Percentiles rank a stretch among this genome's conserved stretches.
Conservation (phyloP, 768 basidiomycete genomes). For the Termitomyces sp. region DNA sequence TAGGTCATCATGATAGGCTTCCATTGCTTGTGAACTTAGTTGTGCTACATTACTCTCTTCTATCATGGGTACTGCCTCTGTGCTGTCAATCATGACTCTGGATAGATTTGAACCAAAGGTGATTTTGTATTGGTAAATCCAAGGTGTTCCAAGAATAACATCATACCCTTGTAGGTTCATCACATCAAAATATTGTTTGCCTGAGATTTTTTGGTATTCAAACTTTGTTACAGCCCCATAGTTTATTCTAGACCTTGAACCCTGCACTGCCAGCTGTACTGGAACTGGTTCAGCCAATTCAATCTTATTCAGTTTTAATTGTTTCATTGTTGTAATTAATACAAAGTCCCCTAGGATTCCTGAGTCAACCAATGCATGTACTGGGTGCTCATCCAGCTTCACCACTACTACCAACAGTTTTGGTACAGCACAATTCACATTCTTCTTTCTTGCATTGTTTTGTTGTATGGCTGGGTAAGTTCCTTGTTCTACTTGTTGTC, state of each 20-base stretch:
- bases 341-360: conserved; percentile 38
- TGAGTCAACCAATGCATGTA: conserved; percentile 31
- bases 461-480: neutral
- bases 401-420: conserved; percentile 26
- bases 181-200: neutral
- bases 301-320: neutral
- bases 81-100: too few species aligned
- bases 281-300: too few species aligned
- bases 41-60: neutral
- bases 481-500: neutral
- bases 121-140: neutral
- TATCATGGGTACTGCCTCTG: neutral
- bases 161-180: neutral
- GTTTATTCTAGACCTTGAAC: too few species aligned
- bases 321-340: neutral
- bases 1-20: too few species aligned
- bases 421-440: conserved; percentile 15
- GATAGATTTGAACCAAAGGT: neutral
- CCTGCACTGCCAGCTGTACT: too few species aligned
- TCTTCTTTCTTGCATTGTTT: conserved; percentile 6
- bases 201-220: neutral
- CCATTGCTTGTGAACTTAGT: too few species aligned
- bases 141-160: neutral
- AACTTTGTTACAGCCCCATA: neutral
- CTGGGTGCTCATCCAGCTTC: conserved; percentile 28